Evolutionary conservation across 805 yeast genomes (phyloP).

Genomic region (Candida mattraensis): DNA sequence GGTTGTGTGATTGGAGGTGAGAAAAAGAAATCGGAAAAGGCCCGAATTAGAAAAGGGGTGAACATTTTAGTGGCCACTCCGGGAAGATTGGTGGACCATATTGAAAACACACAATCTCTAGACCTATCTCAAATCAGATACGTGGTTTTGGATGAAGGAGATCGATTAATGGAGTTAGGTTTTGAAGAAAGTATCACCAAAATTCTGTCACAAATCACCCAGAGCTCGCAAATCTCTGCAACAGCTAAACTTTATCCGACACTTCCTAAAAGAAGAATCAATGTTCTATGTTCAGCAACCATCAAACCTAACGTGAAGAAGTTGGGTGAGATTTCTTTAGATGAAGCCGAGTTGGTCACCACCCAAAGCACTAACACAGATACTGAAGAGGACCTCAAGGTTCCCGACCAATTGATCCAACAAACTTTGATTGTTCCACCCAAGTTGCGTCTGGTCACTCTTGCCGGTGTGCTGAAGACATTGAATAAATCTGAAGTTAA

Average conservation of each 20-base stretch:
- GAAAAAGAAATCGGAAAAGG: conserved; percentile 95
- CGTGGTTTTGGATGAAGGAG: conserved; percentile 96
- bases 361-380: conserved; percentile 26
- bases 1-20: conserved; percentile 98
- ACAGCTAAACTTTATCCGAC: conserved; percentile 44
- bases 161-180: conserved; percentile 91
- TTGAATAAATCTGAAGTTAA: conserved; percentile 36
- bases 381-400: conserved; percentile 39
- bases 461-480: conserved; percentile 63
- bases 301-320: conserved; percentile 77
- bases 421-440: conserved; percentile 86
- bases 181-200: conserved; percentile 89
- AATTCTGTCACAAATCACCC: conserved; percentile 62
- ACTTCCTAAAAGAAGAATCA: conserved; percentile 70
- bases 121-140: conserved; percentile 75
- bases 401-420: conserved; percentile 90
- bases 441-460: conserved; percentile 79
- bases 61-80: conserved; percentile 97
- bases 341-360: conserved; percentile 70
- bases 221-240: conserved; percentile 38
- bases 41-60: conserved; percentile 92
- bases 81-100: conserved; percentile 92
- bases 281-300: conserved; percentile 92
- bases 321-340: conserved; percentile 74
- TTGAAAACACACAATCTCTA: conserved; percentile 80